Conservation (phyloP, 2,329 filamentous ascomycete genomes). For the Nemania abortiva region DNA sequence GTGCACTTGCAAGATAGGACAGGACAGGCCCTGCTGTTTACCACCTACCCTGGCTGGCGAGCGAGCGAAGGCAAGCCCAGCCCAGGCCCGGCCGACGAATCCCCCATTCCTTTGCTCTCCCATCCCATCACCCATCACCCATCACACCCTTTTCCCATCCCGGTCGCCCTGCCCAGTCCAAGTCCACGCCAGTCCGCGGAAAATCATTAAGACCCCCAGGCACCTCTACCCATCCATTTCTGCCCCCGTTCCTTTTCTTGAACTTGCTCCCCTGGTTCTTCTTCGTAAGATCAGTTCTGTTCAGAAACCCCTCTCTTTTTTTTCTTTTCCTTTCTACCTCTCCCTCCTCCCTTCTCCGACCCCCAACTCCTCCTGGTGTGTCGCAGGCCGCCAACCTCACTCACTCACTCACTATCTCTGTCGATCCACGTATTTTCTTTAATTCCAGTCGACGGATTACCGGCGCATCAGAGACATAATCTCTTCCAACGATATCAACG, state of each 20-base stretch:
- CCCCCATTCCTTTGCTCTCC: slow-evolving; percentile 32
- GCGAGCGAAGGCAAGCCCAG: slow-evolving; percentile 9
- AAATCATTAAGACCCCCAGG: slow-evolving; percentile 54
- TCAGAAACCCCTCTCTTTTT: slow-evolving; percentile 56
- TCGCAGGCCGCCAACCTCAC: slow-evolving; percentile 48
- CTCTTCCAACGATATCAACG: slow-evolving; percentile 51
- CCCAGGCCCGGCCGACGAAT: slow-evolving; percentile 33
- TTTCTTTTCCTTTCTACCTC: slow-evolving; percentile 50
- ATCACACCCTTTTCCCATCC: slow-evolving; percentile 43
- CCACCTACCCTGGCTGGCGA: slow-evolving; percentile 29
- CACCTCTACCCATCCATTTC: slow-evolving; percentile 40
- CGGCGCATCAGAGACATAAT: slow-evolving; percentile 43
- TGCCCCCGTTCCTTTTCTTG: slow-evolving; percentile 53
- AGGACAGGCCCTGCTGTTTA: slow-evolving; percentile 25
- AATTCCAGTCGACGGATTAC: slow-evolving; percentile 36
- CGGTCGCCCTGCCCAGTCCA: slow-evolving; percentile 33
- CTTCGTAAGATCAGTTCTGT: slow-evolving; percentile 53
- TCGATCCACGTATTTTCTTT: slow-evolving; percentile 36
- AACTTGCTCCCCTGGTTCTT: slow-evolving; percentile 53
- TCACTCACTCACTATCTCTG: slow-evolving; percentile 38
- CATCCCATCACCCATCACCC: slow-evolving; percentile 21
- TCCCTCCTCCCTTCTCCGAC: slow-evolving; percentile 52
- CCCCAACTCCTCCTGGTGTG: slow-evolving; percentile 48
- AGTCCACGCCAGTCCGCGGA: slow-evolving; percentile 39
- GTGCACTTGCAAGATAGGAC: slow-evolving; percentile 28